Evolutionary conservation across 106 monocot genomes (phyloP).

Genomic region (Acanthochlamys bracteata): DNA sequence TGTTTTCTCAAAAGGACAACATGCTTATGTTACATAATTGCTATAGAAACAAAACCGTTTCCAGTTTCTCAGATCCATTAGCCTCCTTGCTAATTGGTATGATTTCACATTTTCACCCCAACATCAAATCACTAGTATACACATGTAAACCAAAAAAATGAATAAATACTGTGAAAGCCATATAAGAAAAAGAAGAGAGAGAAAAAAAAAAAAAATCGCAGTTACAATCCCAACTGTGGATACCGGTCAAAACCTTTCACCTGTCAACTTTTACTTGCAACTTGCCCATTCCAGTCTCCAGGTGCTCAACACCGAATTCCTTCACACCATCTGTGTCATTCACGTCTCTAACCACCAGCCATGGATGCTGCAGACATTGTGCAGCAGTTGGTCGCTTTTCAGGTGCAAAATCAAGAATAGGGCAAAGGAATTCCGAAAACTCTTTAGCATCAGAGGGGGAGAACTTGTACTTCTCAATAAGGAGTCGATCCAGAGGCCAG

Average conservation of each 20-base stretch:
- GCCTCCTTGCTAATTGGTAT: too few species aligned
- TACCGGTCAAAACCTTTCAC: background rate
- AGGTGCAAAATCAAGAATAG: slow-evolving; percentile 73
- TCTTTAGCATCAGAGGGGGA: slow-evolving; percentile 41
- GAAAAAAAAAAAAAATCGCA: background rate
- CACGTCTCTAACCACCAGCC: slow-evolving; percentile 25
- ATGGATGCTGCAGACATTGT: slow-evolving; percentile 58
- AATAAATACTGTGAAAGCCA: background rate
- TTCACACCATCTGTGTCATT: slow-evolving; percentile 3
- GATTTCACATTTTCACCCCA: too few species aligned
- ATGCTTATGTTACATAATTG: too few species aligned
- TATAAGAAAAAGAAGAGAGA: background rate
- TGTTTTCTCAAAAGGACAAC: too few species aligned
- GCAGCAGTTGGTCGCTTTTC: slow-evolving; percentile 75
- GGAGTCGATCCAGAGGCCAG: slow-evolving; percentile 50
- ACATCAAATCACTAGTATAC: background rate
- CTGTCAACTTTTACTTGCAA: slow-evolving; percentile 19
- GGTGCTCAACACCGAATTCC: slow-evolving; percentile 10
- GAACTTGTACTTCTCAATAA: slow-evolving; percentile 75
- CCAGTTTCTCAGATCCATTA: too few species aligned
- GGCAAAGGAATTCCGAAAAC: slow-evolving; percentile 61
- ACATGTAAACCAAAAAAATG: background rate
- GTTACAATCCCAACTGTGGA: background rate
- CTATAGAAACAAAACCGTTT: too few species aligned
- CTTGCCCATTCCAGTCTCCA: slow-evolving; percentile 22